Base-by-base conservation (phyloP, 495 filamentous ascomycete genomes). In the Aspergillus leporis region DNA sequence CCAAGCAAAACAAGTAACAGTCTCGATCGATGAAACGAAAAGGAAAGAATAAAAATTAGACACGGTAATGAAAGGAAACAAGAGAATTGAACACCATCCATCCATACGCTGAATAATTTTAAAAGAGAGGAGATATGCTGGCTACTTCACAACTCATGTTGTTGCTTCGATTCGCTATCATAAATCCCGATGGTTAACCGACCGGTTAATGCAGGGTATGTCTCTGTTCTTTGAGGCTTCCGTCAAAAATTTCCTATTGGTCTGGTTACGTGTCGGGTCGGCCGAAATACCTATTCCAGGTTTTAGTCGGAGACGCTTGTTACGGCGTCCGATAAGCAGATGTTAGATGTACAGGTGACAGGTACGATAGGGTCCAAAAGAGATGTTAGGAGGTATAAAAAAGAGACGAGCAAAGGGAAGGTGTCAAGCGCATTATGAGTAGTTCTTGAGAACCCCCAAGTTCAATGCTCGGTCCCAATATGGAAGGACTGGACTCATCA, bases 391-490 rank as follows among this genome's bases (percentile, higher is more conserved):
- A 45, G 19, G 19, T 47, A 47, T 21, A 47, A 19, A 23, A 12
- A 47, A 47, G 43, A 23, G 19, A 10, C 21, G 19, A 47, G 19
- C 4, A 47, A 23, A 13, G 12, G 43, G 21, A 23, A 13, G 43
- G 6, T 3, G 43, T 47, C 21, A 47, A 47, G 7, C 19, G 5
- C 23, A 22, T 47, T 47, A 21, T 47, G 8, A 9, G 19, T 47
- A 47, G 6, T 10, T n/a, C 19, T 12, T 16, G 40, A 23, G 14
- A 38, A 21, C 21, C 40, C 31, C 25, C 32, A 12, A 32, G 18
- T 38, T 53, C 51, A 40, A 53, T 45, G 47, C 47, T 53, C 56
- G 28, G 51, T 40, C 16, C 47, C 34, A 53, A 36, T 45, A 43
- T 21, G 3, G n/a, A 53, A 50, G 32, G 16, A 18, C 16, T 41